These are phyloP conservation scores for Geranomyces michiganensis DNA, from an alignment of 192 early-diverging fungal genomes.

Conservation along the genomic window DNA sequence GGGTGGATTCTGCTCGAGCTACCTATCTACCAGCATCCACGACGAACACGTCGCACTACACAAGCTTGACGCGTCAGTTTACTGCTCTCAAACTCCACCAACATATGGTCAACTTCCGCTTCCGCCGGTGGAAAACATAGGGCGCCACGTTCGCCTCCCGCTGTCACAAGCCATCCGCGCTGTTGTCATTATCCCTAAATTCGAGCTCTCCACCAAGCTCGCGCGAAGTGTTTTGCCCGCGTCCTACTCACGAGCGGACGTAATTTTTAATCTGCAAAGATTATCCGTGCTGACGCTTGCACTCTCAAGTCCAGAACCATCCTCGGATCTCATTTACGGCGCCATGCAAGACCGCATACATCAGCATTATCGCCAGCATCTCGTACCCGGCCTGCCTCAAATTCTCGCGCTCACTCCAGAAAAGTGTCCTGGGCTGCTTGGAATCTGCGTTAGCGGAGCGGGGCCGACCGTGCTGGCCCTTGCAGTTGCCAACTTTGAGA, in stretches of 20 bases:
- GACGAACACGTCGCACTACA: slow-evolving; percentile 12
- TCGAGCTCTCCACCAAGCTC: slow-evolving; percentile 89
- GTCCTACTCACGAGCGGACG: slow-evolving; percentile 76
- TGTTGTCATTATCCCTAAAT: slow-evolving; percentile 72
- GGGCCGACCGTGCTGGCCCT: slow-evolving; percentile 95
- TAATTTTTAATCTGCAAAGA: slow-evolving; percentile 95
- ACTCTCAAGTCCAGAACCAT: slow-evolving; percentile 58
- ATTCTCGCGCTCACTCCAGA: slow-evolving; percentile 77
- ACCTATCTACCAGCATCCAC: slow-evolving; percentile 47
- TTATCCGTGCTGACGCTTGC: slow-evolving; percentile 88
- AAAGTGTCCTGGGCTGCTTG: slow-evolving; percentile 81
- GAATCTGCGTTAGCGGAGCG: slow-evolving; percentile 92
- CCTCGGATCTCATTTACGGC: slow-evolving; percentile 76
- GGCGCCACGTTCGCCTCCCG: slow-evolving; percentile 33
- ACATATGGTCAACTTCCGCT: neutral
- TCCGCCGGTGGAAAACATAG: slow-evolving; percentile 33
- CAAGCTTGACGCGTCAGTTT: neutral
- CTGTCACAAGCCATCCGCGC: slow-evolving; percentile 37
- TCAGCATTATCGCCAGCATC: slow-evolving; percentile 90
- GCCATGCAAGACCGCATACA: slow-evolving; percentile 98
- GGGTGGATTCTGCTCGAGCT: slow-evolving; percentile 92
- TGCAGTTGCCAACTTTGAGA: slow-evolving; percentile 81
- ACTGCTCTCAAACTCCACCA: neutral
- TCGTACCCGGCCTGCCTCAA: slow-evolving; percentile 92
- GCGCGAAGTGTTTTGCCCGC: slow-evolving; percentile 85